A percentile compares a stretch with the other conserved stretches of the same genome.
These are phyloP conservation scores for Suillus lakei DNA, from an alignment of 768 basidiomycete species.

Conservation along the genomic window DNA sequence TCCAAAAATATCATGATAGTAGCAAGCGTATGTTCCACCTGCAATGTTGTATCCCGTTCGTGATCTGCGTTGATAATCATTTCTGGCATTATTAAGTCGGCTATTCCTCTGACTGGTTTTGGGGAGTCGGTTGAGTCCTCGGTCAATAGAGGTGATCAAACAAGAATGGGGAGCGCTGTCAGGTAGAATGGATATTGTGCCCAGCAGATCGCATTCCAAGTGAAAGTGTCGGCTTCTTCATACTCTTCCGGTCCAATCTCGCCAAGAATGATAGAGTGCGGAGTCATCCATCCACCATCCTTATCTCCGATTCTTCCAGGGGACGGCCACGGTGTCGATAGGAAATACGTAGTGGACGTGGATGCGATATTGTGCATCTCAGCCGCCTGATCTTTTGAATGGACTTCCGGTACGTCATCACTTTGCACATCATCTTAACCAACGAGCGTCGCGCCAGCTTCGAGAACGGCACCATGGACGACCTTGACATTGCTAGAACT, in stretches of 20 bases:
- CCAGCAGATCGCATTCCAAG: background rate
- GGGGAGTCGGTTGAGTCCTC: background rate
- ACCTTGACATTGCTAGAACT: background rate
- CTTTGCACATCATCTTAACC: background rate
- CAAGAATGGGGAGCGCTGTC: background rate
- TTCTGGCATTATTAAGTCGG: background rate
- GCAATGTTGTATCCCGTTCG: background rate
- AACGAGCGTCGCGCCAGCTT: background rate
- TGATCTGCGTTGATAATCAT: background rate
- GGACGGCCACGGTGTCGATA: background rate
- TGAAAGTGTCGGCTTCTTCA: background rate
- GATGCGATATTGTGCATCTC: background rate
- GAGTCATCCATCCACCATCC: background rate
- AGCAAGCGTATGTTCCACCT: background rate
- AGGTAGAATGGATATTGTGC: background rate
- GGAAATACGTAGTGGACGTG: background rate
- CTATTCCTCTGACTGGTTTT: background rate
- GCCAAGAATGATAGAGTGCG: background rate
- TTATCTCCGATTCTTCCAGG: background rate
- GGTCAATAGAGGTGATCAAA: background rate
- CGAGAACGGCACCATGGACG: background rate
- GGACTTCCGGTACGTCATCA: background rate
- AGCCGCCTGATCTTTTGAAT: background rate
- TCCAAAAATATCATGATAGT: background rate
- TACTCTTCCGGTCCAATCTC: background rate